Percentiles rank a stretch among this genome's conserved stretches.
Evolutionary conservation across 176 grass and related monocot species (phyloP).

Genomic region (Themeda triandra): DNA sequence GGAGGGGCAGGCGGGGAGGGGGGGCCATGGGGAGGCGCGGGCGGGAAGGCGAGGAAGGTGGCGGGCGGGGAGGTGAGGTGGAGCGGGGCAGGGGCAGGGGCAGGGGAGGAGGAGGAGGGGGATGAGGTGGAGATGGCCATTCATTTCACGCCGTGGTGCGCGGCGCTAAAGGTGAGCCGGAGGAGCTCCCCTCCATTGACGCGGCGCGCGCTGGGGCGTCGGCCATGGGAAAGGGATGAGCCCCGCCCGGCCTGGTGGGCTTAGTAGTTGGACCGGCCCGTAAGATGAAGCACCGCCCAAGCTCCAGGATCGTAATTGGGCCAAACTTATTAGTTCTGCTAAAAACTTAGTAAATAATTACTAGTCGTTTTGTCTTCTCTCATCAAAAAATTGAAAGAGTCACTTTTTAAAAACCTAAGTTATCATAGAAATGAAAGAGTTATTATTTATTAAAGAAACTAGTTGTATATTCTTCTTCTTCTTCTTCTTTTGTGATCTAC

Average conservation of each 20-base stretch:
- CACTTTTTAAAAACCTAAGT: too few species aligned
- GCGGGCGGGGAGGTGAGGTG: not conserved
- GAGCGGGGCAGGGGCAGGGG: not conserved
- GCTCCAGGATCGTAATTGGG: not conserved
- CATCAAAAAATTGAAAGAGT: too few species aligned
- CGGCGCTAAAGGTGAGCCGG: not conserved
- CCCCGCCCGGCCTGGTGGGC: not conserved
- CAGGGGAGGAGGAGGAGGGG: not conserved
- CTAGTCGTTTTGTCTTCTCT: too few species aligned
- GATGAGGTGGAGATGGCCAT: slow-evolving; percentile 53
- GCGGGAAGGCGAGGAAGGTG: slow-evolving; percentile 17
- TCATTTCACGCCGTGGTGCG: slow-evolving; percentile 46
- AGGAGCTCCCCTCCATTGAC: not conserved
- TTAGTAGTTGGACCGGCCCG: not conserved
- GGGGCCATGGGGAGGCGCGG: not conserved
- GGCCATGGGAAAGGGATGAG: not conserved
- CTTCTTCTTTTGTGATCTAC: too few species aligned
- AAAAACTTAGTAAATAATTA: too few species aligned
- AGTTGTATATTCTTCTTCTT: too few species aligned
- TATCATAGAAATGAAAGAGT: too few species aligned
- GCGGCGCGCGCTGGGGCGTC: not conserved
- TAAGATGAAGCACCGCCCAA: not conserved
- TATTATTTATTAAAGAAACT: too few species aligned
- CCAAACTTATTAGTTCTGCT: too few species aligned
- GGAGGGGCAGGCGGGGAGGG: not conserved